Percentiles rank a stretch among this genome's conserved stretches.
Conservation (phyloP, 169 alveolate genomes). For the Plasmodium cynomolgi region DNA sequence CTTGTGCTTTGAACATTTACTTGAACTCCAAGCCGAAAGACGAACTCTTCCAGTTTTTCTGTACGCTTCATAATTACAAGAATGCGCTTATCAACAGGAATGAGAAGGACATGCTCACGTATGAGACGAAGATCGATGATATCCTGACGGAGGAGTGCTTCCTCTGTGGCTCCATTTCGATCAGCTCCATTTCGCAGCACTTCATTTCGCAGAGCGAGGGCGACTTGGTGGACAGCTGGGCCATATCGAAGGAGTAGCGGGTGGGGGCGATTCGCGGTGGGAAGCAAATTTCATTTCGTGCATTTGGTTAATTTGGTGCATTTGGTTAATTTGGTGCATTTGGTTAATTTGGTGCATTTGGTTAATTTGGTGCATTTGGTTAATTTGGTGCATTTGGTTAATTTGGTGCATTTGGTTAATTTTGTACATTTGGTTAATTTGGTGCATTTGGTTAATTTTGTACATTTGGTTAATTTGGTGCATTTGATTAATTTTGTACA, state of each 20-base stretch:
- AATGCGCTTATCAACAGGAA: constrained; percentile 43
- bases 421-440: no score
- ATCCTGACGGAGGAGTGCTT: constrained; percentile 72
- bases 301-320: background rate
- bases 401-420: no score
- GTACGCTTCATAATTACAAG: constrained; percentile 50
- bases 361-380: no score
- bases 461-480: no score
- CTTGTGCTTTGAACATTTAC: constrained; percentile 52
- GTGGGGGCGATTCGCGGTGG: background rate
- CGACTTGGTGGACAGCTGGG: constrained; percentile 67
- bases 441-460: no score
- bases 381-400: no score
- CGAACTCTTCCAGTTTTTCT: constrained; percentile 47
- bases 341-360: no score
- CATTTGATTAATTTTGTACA: background rate
- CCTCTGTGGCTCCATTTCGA: constrained; percentile 70
- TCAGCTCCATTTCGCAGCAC: constrained; percentile 29
- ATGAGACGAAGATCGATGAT: constrained; percentile 74
- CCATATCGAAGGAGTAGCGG: constrained; percentile 36
- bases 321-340: no score
- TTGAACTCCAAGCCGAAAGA: constrained; percentile 58
- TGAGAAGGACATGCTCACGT: constrained; percentile 39
- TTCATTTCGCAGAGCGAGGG: constrained; percentile 35
- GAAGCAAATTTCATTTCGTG: background rate